Base-by-base conservation (phyloP, 2,329 filamentous ascomycete species). In the Geosmithia flava region DNA sequence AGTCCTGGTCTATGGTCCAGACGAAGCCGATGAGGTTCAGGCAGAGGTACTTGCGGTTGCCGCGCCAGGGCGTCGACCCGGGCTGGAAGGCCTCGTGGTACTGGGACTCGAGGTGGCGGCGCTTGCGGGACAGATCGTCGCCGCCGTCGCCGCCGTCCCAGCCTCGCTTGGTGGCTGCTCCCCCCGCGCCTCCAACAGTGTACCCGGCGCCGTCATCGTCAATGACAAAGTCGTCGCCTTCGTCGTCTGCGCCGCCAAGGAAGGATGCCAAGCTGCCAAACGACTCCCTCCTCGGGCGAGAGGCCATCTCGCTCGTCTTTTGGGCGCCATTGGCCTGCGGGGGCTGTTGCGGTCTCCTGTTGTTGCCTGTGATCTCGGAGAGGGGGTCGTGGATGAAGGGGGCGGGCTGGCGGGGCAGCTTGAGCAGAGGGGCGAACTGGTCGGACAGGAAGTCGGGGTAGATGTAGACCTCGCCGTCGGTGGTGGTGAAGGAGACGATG, bases 131-230 rank as follows among this genome's bases (percentile, higher is more conserved):
- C 20, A 66, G 66, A 8, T 67, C 67, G 2, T 62, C 68, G 44
- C 58, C 58, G 15, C 65, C 65, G 52, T 82, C 85, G 17, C 81
- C 68, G 8, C 67, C 70, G 2, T 73, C 72, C 19, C 69, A 68
- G 0, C 66, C 57, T 29, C 76, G 69, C 57, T 80, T 80, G 44
- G 67, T 67, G 3, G 33, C 33, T 3, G 6, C 33, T 11, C 33
- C 33, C 6, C 6, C 33, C 6, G 33, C 33, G 30, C 68, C 65
- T 37, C 72, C 79, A 41, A 83, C 68, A 1, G 81, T 77, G 64
- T 97, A 97, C 42, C 91, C 93, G 33, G 89, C 91, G 11, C 90
- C 90, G 59, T 98, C 93, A 53, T 98, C 93, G 57, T 98, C 93
- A 5, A 89, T 81, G 2, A 98, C 87, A 61, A 97, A 98, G 53